Evolutionary conservation across 441 rosid genomes (phyloP), one percentile per base, ranked within the genome.

Genomic region (Erodium moschatum): DNA sequence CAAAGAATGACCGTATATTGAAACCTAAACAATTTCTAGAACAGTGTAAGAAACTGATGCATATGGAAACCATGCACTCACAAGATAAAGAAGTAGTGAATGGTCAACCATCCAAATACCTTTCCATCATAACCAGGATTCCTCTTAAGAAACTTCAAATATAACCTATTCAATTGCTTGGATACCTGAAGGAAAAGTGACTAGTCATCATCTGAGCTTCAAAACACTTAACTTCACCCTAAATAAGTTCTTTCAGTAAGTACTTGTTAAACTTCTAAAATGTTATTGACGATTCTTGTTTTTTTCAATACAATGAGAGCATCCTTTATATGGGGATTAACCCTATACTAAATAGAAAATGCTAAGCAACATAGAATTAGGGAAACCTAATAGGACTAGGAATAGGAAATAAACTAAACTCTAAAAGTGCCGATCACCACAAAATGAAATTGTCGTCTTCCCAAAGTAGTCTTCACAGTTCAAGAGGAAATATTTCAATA

Each of bases 61-160:
- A 67, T 54, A 24, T 35, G 18, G 15, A 68, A 69, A 3, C 46
- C 27, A 65, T 72, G 35, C 48, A 62, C 35, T 66, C 46, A 74
- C 35, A 67, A 58, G 27, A 75, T 71, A 76, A 69, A 50, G 29
- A 70, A 31, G 13, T 48, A 68, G 54, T 18, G 50, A 19, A 18
- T 35, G 70, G 52, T 54, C 68, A 72, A 76, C 62, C 2, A 81
- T 66, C 60, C 68, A 72, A 72, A 66, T 73, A 94, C 99, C 99
- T 94, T 91, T 80, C 99, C 99, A 67, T 85, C 85, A 81, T 94
- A 94, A 70, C 91, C 96, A 69, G 99, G 94, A 81, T 89, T 94
- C 67, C 96, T 87, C 77, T 84, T 94, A 15, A 85, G 72, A 74
- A 94, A 94, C 84, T 91, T 94, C 58, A 84, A 78, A 72, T 86